Evolutionary conservation across 352 stramenopile species (phyloP).

Genomic region (Aphanomyces invadans): DNA sequence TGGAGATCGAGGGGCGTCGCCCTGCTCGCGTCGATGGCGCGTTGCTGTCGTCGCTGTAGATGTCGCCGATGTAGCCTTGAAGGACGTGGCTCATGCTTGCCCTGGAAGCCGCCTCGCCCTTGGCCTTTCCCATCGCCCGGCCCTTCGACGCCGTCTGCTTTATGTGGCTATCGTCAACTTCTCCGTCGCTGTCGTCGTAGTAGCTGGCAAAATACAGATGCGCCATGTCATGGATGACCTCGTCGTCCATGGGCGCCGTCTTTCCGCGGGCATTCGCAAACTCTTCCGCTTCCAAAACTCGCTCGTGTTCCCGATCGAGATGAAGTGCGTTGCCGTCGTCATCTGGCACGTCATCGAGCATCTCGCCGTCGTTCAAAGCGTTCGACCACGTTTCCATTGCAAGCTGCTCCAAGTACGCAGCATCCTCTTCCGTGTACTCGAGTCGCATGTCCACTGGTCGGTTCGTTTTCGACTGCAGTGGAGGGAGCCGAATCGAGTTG

Average conservation of each 20-base stretch:
- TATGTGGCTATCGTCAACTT: slow-evolving; percentile 34
- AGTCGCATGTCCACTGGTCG: neutral
- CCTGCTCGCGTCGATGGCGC: neutral
- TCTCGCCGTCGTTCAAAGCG: neutral
- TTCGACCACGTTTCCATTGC: neutral
- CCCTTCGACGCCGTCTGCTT: too few relatives aligned
- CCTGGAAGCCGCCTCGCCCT: neutral
- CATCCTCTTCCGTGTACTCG: slow-evolving; percentile 10
- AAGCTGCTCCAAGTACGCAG: slow-evolving; percentile 1
- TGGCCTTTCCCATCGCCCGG: neutral
- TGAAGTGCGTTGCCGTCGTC: neutral
- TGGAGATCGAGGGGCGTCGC: neutral
- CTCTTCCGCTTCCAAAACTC: neutral
- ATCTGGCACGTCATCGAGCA: neutral
- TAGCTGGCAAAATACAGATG: neutral
- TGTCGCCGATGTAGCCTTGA: slow-evolving; percentile 8
- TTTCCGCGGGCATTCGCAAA: neutral
- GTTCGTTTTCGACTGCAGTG: neutral
- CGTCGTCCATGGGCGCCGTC: neutral
- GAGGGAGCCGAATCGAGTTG: neutral
- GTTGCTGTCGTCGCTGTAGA: neutral
- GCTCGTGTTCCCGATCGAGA: neutral
- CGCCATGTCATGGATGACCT: slow-evolving; percentile 9
- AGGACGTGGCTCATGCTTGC: slow-evolving; percentile 1
- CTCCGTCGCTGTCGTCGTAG: slow-evolving; percentile 26